Evolutionary conservation across 495 filamentous ascomycete genomes (phyloP).

Genomic region (Penicillium riverlandense): DNA sequence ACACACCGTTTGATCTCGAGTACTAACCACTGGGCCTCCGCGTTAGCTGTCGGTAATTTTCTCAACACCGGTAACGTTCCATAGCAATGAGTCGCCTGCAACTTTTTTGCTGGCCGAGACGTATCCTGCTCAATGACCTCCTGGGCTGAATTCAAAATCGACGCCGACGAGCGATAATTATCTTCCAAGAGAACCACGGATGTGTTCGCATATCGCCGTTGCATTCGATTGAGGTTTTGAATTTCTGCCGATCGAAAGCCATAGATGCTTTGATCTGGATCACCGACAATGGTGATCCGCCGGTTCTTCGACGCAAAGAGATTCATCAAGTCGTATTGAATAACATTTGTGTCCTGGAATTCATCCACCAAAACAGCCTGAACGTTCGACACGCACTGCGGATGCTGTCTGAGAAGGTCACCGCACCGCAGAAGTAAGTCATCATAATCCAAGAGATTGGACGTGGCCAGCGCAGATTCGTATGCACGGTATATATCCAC

Average conservation of each 20-base stretch:
- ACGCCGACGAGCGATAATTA: constrained; percentile 89
- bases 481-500: constrained; percentile 72
- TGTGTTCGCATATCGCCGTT: constrained; percentile 66
- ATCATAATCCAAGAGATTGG: constrained; percentile 91
- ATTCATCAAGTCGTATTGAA: constrained; percentile 94
- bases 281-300: constrained; percentile 88
- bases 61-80: constrained; percentile 82
- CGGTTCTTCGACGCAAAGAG: constrained; percentile 67
- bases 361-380: constrained; percentile 94
- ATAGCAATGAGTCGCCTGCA: constrained; percentile 73
- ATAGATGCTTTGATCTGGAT: constrained; percentile 98
- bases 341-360: constrained; percentile 93
- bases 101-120: constrained; percentile 65
- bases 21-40: constrained; percentile 85
- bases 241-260: constrained; percentile 97
- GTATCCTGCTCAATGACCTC: constrained; percentile 90
- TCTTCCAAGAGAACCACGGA: constrained; percentile 82
- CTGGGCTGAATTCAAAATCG: constrained; percentile 76
- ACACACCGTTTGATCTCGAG: constrained; percentile 70
- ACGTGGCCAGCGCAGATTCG: constrained; percentile 60
- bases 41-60: constrained; percentile 60
- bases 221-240: constrained; percentile 76
- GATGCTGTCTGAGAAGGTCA: constrained; percentile 68
- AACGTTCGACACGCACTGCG: constrained; percentile 84
- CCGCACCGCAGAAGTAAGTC: constrained; percentile 83